These are phyloP conservation scores for Populus alba DNA, from an alignment of 345 rosid species.

Conservation along the genomic window DNA sequence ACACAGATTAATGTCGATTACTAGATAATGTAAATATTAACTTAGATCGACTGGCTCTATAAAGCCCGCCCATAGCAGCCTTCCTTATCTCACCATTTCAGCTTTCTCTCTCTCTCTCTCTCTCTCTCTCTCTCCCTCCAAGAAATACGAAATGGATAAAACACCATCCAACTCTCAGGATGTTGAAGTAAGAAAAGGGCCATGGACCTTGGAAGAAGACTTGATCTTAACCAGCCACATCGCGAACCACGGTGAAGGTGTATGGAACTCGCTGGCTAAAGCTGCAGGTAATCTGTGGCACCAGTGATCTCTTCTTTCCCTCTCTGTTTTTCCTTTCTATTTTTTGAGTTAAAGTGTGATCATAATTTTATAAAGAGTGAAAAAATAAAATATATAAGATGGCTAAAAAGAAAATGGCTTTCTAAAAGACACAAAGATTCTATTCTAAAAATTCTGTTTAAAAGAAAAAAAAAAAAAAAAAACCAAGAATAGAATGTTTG, in stretches of 20 bases:
- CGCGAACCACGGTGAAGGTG: constrained; percentile 92
- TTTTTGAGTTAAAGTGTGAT: not conserved
- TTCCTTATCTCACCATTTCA: not conserved
- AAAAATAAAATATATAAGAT: not conserved
- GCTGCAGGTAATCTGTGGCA: constrained; percentile 63
- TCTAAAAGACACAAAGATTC: not conserved
- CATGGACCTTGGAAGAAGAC: constrained; percentile 99
- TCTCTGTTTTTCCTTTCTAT: not conserved
- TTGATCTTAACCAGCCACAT: constrained; percentile 82
- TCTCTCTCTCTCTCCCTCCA: constrained; percentile 4
- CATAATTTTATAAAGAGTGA: not conserved
- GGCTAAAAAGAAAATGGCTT: not conserved
- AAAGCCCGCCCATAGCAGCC: constrained; percentile 31
- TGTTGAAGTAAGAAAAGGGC: constrained; percentile 93
- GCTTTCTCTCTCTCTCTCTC: too few species aligned
- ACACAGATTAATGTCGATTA: not conserved
- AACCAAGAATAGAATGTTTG: not conserved
- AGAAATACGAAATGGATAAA: constrained; percentile 47
- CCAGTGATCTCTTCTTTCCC: not conserved
- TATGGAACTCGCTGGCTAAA: constrained; percentile 93
- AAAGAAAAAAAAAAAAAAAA: not conserved
- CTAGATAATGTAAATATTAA: not conserved
- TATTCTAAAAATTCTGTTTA: not conserved
- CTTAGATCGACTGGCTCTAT: constrained; percentile 22
- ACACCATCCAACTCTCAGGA: constrained; percentile 55